phyloP scores from a whole-genome alignment of 805 yeast species.

The Ogataea henricii region DNA sequence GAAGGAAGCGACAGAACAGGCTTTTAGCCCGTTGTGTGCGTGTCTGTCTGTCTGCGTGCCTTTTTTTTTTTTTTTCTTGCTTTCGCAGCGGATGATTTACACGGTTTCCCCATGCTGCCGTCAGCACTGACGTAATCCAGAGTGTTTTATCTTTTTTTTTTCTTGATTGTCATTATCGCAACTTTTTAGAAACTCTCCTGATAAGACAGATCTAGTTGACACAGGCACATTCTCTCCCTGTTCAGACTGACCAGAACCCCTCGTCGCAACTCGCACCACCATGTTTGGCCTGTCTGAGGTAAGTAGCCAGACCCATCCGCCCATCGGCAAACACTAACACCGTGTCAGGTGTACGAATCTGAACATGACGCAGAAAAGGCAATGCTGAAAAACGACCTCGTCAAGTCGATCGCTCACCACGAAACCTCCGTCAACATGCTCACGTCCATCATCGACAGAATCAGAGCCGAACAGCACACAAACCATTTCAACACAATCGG shows the following conservation, averaged over 20 bases:
- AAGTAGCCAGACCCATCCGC: slow-evolving; percentile 11
- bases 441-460: slow-evolving; percentile 21
- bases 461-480: slow-evolving; percentile 11
- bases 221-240: too few species aligned
- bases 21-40: not conserved
- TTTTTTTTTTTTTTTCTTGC: not conserved
- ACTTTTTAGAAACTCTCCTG: too few species aligned
- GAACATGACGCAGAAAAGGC: slow-evolving; percentile 57
- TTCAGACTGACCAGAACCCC: too few species aligned
- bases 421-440: slow-evolving; percentile 39
- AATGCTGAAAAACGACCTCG: slow-evolving; percentile 43
- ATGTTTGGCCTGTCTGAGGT: slow-evolving; percentile 32
- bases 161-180: too few species aligned
- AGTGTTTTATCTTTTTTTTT: too few species aligned
- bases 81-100: not conserved
- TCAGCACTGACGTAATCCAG: too few species aligned
- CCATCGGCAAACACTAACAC: not conserved
- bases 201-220: too few species aligned
- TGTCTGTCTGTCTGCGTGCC: too few species aligned
- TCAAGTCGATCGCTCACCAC: slow-evolving; percentile 43
- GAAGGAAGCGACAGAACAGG: too few species aligned
- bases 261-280: not conserved
- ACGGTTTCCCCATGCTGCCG: too few species aligned
- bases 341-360: slow-evolving; percentile 46
- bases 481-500: slow-evolving; percentile 26